These are phyloP conservation scores for Polysphondylium violaceum DNA, from an alignment of 78 protist genomes.

Conservation along the genomic window DNA sequence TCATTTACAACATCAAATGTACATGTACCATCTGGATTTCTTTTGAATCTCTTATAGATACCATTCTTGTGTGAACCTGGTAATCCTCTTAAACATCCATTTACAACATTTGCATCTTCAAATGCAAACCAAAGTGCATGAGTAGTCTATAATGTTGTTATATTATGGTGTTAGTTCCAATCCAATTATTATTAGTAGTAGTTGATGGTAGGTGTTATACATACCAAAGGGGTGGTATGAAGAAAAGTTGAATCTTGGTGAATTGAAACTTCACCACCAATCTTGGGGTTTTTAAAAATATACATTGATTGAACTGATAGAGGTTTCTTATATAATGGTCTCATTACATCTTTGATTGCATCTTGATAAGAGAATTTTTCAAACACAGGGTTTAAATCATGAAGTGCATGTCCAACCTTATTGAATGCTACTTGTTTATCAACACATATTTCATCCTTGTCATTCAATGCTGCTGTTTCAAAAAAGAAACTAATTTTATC, in stretches of 20 bases:
- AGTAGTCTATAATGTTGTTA: slow-evolving; percentile 4
- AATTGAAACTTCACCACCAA: slow-evolving; percentile 84
- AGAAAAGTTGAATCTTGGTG: slow-evolving; percentile 88
- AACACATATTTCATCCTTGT: slow-evolving; percentile 42
- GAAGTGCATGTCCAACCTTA: slow-evolving; percentile 86
- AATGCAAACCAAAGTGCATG: slow-evolving; percentile 77
- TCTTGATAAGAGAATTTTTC: slow-evolving; percentile 61
- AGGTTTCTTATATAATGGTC: slow-evolving; percentile 56
- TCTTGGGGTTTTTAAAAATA: slow-evolving; percentile 85
- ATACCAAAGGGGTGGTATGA: slow-evolving; percentile 69
- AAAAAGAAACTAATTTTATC: slow-evolving; percentile 81
- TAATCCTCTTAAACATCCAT: slow-evolving; percentile 76
- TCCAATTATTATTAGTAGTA: not conserved
- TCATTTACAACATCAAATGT: not conserved
- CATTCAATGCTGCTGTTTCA: slow-evolving; percentile 78
- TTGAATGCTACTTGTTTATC: slow-evolving; percentile 40
- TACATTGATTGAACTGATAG: slow-evolving; percentile 84
- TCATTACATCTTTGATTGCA: slow-evolving; percentile 37
- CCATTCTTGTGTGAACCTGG: slow-evolving; percentile 85
- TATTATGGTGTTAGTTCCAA: not conserved
- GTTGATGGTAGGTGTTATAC: not conserved
- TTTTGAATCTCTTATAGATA: slow-evolving; percentile 38
- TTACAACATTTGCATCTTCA: slow-evolving; percentile 67
- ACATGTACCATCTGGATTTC: not conserved
- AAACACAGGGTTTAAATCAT: slow-evolving; percentile 73